Evolutionary conservation across 1,284 basidiomycete species (phyloP).

Genomic region (Waitea zeae): DNA sequence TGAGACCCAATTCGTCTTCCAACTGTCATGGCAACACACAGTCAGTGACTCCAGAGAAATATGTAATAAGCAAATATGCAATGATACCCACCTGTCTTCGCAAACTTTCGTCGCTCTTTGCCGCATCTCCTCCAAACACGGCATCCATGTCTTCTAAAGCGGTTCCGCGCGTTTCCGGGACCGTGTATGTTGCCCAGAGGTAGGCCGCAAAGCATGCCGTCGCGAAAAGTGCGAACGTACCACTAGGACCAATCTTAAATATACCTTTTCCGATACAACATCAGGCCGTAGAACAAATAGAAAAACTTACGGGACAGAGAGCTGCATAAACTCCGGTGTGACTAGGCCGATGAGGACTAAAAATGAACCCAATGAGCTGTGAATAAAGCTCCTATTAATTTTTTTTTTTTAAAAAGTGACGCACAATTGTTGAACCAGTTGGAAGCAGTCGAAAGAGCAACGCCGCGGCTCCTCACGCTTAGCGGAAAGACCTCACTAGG

Average conservation of each 20-base stretch:
- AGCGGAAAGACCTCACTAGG: slow-evolving; percentile 75
- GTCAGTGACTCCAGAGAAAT: no score
- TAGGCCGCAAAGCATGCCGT: slow-evolving; percentile 45
- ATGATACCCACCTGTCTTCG: no score
- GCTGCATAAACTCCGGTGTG: slow-evolving; percentile 55
- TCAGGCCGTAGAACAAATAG: background rate
- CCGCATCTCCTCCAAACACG: no score
- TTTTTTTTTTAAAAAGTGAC: no score
- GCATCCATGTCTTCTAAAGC: slow-evolving; percentile 64
- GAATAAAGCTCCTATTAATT: no score
- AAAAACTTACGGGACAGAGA: slow-evolving; percentile 38
- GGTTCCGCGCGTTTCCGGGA: slow-evolving; percentile 64
- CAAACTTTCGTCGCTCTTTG: no score
- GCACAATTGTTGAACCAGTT: slow-evolving; percentile 73
- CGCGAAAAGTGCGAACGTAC: slow-evolving; percentile 53
- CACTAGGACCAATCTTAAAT: slow-evolving; percentile 21
- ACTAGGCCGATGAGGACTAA: slow-evolving; percentile 66
- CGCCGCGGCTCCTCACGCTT: slow-evolving; percentile 74
- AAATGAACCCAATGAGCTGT: no score
- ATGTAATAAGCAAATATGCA: no score
- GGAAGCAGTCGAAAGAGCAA: slow-evolving; percentile 68
- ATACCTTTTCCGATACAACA: no score
- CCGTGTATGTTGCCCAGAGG: slow-evolving; percentile 45
- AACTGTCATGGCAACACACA: no score
- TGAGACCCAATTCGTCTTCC: no score